A percentile compares a stretch with the other conserved stretches of the same genome.
These are phyloP conservation scores for Golovinomyces cichoracearum DNA, from an alignment of 2,329 filamentous ascomycete genomes.

Conservation along the genomic window DNA sequence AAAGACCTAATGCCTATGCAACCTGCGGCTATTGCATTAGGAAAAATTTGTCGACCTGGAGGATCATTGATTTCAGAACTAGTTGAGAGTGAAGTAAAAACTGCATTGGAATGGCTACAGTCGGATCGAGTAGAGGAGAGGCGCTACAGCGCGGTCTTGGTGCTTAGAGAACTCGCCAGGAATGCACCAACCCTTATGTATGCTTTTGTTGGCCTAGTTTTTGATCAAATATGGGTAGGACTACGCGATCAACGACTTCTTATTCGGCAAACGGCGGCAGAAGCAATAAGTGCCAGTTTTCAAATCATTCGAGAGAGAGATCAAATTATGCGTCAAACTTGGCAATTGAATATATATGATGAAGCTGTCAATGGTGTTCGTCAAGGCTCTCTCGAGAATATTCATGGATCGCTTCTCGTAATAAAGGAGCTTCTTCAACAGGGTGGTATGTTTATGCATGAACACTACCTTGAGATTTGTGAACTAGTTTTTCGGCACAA, in stretches of 20 bases:
- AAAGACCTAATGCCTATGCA: constrained; percentile 83
- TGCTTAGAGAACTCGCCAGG: constrained; percentile 68
- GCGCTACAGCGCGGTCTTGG: constrained; percentile 74
- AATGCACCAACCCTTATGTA: constrained; percentile 93
- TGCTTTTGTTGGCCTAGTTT: constrained; percentile 77
- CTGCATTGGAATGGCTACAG: constrained; percentile 86
- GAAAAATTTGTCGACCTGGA: constrained; percentile 72
- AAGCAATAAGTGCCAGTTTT: constrained; percentile 85
- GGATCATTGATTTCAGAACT: constrained; percentile 85
- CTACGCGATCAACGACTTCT: constrained; percentile 71
- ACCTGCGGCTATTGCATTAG: constrained; percentile 65
- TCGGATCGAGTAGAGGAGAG: constrained; percentile 82
- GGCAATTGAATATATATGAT: constrained; percentile 76
- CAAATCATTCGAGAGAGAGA: constrained; percentile 88
- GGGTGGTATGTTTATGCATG: constrained; percentile 98
- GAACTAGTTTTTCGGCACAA: constrained; percentile 82
- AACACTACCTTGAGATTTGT: constrained; percentile 72
- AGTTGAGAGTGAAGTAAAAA: constrained; percentile 90
- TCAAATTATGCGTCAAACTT: constrained; percentile 57
- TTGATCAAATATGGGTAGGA: constrained; percentile 90
- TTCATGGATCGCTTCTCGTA: constrained; percentile 82
- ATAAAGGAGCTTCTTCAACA: constrained; percentile 81
- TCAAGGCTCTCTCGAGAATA: constrained; percentile 56
- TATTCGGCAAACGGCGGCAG: constrained; percentile 73
- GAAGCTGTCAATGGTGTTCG: constrained; percentile 61